These are phyloP conservation scores for Dothistroma pini DNA, from an alignment of 2,329 filamentous ascomycete genomes.

Conservation along the genomic window DNA sequence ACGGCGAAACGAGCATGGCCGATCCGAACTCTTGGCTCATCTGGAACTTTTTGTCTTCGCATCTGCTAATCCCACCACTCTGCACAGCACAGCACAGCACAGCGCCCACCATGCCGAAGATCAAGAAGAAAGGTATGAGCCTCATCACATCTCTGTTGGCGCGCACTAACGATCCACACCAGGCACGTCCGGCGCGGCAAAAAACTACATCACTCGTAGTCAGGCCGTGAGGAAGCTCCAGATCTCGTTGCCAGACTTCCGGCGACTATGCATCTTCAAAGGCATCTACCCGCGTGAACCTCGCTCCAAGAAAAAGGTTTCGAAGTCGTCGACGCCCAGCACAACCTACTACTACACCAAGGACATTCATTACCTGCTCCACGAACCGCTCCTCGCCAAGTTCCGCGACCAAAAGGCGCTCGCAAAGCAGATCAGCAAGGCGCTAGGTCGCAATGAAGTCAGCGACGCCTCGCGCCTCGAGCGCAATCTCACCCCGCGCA, in stretches of 20 bases:
- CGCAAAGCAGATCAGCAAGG: constrained; percentile 94
- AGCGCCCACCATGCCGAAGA: constrained; percentile 58
- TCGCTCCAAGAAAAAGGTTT: constrained; percentile 93
- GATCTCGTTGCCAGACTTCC: constrained; percentile 94
- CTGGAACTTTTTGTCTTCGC: constrained; percentile 10
- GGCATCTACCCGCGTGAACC: constrained; percentile 98
- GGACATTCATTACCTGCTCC: constrained; percentile 96
- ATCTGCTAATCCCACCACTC: not conserved
- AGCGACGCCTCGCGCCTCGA: constrained; percentile 84
- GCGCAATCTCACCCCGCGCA: constrained; percentile 82
- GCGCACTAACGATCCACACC: constrained; percentile 7
- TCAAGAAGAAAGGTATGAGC: constrained; percentile 80
- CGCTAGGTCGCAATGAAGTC: constrained; percentile 86
- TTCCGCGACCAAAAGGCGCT: constrained; percentile 97
- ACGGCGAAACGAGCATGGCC: not conserved
- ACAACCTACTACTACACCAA: constrained; percentile 93
- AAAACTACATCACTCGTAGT: constrained; percentile 97
- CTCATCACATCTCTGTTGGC: not conserved
- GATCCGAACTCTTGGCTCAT: constrained; percentile 8
- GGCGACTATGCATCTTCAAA: constrained; percentile 99
- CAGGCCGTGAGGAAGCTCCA: constrained; percentile 98
- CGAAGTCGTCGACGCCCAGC: constrained; percentile 80
- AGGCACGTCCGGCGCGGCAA: constrained; percentile 85
- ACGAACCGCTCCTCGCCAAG: constrained; percentile 89
- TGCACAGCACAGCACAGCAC: constrained; percentile 6